Evolutionary conservation across 1,139 yeast species (phyloP), one percentile per base, ranked within the genome.

Genomic region (Meyerozyma guilliermondii): DNA sequence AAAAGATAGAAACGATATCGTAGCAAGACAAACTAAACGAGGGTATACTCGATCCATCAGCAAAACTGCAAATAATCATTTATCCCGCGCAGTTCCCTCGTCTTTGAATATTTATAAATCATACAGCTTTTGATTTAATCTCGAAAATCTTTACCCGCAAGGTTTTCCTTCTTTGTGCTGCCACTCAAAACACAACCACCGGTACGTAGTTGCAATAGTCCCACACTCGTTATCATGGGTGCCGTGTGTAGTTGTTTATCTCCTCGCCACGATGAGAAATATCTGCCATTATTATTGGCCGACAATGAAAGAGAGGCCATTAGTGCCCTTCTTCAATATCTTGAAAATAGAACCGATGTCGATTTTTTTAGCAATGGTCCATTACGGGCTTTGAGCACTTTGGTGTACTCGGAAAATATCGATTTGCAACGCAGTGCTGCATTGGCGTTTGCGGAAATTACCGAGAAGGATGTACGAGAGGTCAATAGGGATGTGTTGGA

Each of bases 391-490:
- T 74, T 92, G 50, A 85, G 94, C 45, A 92, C 97, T 0, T 76
- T 92, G 57, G 98, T 92, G 4, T 88, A 92, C 62, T 87, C 96
- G 1, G 97, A 92, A 55, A 92, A 92, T 60, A 80, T 92, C 52
- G 98, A 92, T 61, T 76, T 92, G 46, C 98, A 92, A 65, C 80
- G 98, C 58, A 87, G 96, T 62, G 99, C 99, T 3, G 98, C 98
- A 7, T 75, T 92, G 54, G 98, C 98, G 10, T 92, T 92, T 73
- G 98, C 98, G 9, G 99, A 92, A 65, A 91, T 94, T 45, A 92
- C 99, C 36, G 98, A 92, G 61, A 94, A 92, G 63, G 95, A 87
- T 58, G 92, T 91, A 35, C 78, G 95, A 50, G 87, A 94, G 41
- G 98, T 92, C 28, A 83, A 85, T 53, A 74, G 95, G 47, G 95